Conservation (phyloP, 2,329 filamentous ascomycete genomes). For the Torrubiella hemipterigena region DNA sequence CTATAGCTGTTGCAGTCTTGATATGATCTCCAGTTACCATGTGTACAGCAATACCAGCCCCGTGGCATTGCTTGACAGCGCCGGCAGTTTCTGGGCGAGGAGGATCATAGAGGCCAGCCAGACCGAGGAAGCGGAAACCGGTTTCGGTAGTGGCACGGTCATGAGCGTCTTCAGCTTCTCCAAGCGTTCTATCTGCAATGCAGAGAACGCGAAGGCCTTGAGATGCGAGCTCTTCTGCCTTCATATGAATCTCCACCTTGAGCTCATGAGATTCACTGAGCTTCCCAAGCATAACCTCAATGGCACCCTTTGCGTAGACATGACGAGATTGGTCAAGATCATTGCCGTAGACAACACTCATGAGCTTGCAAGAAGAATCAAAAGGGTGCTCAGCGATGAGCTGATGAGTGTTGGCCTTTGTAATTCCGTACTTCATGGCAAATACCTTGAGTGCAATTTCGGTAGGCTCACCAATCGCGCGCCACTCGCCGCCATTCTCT, state of each 20-base stretch:
- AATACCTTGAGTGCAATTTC: slow-evolving; percentile 67
- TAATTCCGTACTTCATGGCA: slow-evolving; percentile 52
- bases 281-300: slow-evolving; percentile 43
- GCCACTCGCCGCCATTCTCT: slow-evolving; percentile 36
- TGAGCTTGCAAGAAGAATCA: slow-evolving; percentile 61
- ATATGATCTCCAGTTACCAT: slow-evolving; percentile 62
- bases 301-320: slow-evolving; percentile 46
- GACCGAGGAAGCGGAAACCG: slow-evolving; percentile 51
- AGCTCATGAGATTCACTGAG: slow-evolving; percentile 33
- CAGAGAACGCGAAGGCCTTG: slow-evolving; percentile 59
- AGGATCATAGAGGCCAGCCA: slow-evolving; percentile 62
- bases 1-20: slow-evolving; percentile 55
- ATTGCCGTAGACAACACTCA: slow-evolving; percentile 54
- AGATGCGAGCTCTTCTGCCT: slow-evolving; percentile 43
- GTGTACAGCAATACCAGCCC: slow-evolving; percentile 52
- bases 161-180: slow-evolving; percentile 22
- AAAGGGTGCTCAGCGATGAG: slow-evolving; percentile 58
- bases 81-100: slow-evolving; percentile 54
- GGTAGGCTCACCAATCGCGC: slow-evolving; percentile 54
- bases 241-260: slow-evolving; percentile 32
- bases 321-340: slow-evolving; percentile 20
- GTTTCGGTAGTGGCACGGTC: slow-evolving; percentile 43
- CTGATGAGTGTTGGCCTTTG: slow-evolving; percentile 29
- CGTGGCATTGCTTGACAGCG: slow-evolving; percentile 45
- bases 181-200: slow-evolving; percentile 41